Base-by-base conservation (phyloP, 495 filamentous ascomycete genomes). In the Aspergillus carlsbadensis region DNA sequence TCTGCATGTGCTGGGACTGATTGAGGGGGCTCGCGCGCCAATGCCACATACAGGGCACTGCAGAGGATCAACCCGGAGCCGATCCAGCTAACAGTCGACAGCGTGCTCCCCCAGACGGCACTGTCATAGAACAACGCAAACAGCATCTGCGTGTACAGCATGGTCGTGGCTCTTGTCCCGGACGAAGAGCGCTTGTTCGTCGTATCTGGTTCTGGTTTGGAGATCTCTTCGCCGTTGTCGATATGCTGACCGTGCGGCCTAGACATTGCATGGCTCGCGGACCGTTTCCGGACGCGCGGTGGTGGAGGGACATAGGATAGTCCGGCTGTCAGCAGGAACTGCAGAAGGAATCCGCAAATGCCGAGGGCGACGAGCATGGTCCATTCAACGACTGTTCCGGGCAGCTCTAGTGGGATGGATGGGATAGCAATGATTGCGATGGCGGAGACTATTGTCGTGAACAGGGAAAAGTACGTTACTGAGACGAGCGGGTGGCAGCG, bases 71-170 rank as follows among this genome's bases (percentile, higher is more conserved):
- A 64, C 26, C 76, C 85, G 35, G 88, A 91, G 7, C 93, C 93
- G 1, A 80, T 67, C 54, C 92, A 79, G 51, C 87, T 91, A 59
- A 85, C 70, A 31, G 76, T 63, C 15, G 83, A 82, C 45, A 94
- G 86, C 13, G 78, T 83, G 21, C 80, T 83, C 1, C 88, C 87
- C 78, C 87, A 97, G 11, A 97, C 73, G 45, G 87, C 72, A 54
- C 84, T 83, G 66, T 98, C 93, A 64, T 91, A 92, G 13, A 81
- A 81, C 14, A 96, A 74, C 10, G 93, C 92, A 67, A 96, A 96
- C 34, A 98, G 67, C 89, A 98, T 93, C 68, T 95, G 88, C 41
- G 85, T 90, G 65, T 96, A 98, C 4, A 90, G 76, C 90, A 96
- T 96, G 18, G 87, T 90, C 5, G 88, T 95, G 2, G 92, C 92